Evolutionary conservation across 2,329 filamentous ascomycete genomes (phyloP), one percentile per base, ranked within the genome.

Genomic region (Diatrype stigma): DNA sequence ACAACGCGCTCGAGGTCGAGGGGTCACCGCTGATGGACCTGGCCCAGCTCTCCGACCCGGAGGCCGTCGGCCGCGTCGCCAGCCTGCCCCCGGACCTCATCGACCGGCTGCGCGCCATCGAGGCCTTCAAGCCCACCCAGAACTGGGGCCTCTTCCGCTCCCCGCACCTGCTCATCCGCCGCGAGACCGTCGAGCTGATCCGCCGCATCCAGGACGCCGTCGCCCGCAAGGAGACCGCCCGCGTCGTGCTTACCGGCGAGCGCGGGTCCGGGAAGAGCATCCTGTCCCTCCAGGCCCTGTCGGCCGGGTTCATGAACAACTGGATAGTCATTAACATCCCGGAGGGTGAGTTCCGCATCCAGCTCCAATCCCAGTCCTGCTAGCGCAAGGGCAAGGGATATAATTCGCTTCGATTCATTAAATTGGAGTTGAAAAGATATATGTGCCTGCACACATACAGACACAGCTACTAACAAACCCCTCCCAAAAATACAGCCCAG

Each of bases 261-360:
- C 85, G 80, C 65, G 80, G 85, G 40, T 82, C 86, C 14, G 94
- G 94, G 34, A 99, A 97, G 81, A 96, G 89, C 67, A 83, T 94
- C 60, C 73, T 96, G 63, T 70, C 95, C 63, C 75, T 96, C 44
- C 92, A 97, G 73, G 88, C 87, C 37, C 83, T 95, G 80, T 77
- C 87, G 17, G 86, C 92, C 70, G 93, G 84, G 1, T 85, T 93
- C 58, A 68, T 92, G 63, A 90, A 90, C 67, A 80, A 87, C 26
- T 97, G 92, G 90, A 78, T 96, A 42, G 91, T 97, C 45, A 79
- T 99, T 52, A 87, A 89, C 64, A 79, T 97, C 47, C 92, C 94
- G 35, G 91, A 99, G 73, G 88, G 92, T 95, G 76, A 62, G 34
- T 7, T 30, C n/a, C n/a, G n/a, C n/a, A n/a, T n/a, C n/a, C n/a